A percentile compares a stretch with the other conserved stretches of the same genome.
Evolutionary conservation across 139 green algal species (phyloP).

Genomic region (Pleodorina starrii): DNA sequence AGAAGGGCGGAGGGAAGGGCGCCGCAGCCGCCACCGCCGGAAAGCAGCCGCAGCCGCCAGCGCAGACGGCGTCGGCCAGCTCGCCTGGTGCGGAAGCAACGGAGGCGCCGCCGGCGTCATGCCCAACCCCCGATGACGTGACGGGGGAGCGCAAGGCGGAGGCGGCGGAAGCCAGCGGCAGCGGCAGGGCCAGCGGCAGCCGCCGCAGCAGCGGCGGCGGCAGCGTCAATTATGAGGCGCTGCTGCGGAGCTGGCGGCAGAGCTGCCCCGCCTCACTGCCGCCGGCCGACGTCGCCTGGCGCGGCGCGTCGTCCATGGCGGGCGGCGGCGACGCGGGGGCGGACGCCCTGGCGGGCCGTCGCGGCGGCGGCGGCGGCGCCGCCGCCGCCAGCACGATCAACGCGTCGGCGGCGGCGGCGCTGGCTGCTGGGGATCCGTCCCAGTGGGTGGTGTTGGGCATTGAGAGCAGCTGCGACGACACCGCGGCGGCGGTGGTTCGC

Average conservation of each 20-base stretch:
- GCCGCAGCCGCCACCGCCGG: neutral
- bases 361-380: neutral
- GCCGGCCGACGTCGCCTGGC: slow-evolving; percentile 17
- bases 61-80: too few species aligned
- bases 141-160: too few species aligned
- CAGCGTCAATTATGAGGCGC: neutral
- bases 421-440: neutral
- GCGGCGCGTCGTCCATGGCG: neutral
- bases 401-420: neutral
- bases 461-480: slow-evolving; percentile 94
- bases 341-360: neutral
- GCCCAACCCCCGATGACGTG: too few species aligned
- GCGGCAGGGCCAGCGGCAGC: neutral
- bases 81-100: too few species aligned
- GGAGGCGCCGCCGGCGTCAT: too few species aligned
- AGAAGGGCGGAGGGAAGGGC: neutral
- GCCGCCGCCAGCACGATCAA: slow-evolving; percentile 4
- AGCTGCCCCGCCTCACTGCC: neutral
- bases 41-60: slow-evolving; percentile 1
- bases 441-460: slow-evolving; percentile 86
- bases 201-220: neutral
- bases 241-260: slow-evolving; percentile 36
- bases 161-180: too few species aligned
- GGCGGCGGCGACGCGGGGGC: neutral
- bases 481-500: slow-evolving; percentile 85